A percentile compares a stretch with the other conserved stretches of the same genome.
Evolutionary conservation across 2,329 filamentous ascomycete genomes (phyloP).

Genomic region (Penicillium janthinellum): DNA sequence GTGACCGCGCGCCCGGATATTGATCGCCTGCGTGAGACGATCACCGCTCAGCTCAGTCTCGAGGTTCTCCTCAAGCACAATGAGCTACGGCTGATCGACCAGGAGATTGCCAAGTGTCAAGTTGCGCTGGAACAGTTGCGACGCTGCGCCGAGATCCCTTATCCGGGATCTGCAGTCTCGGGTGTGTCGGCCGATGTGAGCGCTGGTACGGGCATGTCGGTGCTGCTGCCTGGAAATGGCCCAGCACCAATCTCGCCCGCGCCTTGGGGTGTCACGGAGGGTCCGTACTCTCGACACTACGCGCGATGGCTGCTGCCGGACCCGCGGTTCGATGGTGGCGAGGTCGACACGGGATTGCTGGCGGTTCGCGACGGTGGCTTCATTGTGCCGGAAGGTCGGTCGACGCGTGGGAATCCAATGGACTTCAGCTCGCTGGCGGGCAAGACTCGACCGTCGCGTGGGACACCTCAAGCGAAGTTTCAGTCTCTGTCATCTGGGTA

Average conservation of each 20-base stretch:
- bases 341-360: constrained; percentile 33
- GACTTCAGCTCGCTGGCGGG: constrained; percentile 55
- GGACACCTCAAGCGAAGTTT: constrained; percentile 64
- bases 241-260: constrained; percentile 75
- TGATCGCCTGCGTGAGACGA: constrained; percentile 65
- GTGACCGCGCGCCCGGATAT: constrained; percentile 25
- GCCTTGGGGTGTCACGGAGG: constrained; percentile 87
- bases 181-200: constrained; percentile 68
- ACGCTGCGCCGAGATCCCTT: constrained; percentile 88
- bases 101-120: constrained; percentile 95
- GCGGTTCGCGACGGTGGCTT: constrained; percentile 38
- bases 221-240: constrained; percentile 64
- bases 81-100: constrained; percentile 89
- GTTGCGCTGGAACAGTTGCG: constrained; percentile 89
- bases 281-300: constrained; percentile 92
- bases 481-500: constrained; percentile 72
- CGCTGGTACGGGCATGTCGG: constrained; percentile 71
- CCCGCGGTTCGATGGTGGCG: constrained; percentile 74
- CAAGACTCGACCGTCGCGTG: constrained; percentile 61
- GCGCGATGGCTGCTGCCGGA: constrained; percentile 93
- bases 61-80: constrained; percentile 94
- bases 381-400: constrained; percentile 66
- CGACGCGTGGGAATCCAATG: constrained; percentile 73
- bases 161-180: constrained; percentile 67
- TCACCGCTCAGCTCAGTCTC: constrained; percentile 84